Evolutionary conservation across 345 rosid species (phyloP), one percentile per base, ranked within the genome.

Genomic region (Orychophragmus violaceus): DNA sequence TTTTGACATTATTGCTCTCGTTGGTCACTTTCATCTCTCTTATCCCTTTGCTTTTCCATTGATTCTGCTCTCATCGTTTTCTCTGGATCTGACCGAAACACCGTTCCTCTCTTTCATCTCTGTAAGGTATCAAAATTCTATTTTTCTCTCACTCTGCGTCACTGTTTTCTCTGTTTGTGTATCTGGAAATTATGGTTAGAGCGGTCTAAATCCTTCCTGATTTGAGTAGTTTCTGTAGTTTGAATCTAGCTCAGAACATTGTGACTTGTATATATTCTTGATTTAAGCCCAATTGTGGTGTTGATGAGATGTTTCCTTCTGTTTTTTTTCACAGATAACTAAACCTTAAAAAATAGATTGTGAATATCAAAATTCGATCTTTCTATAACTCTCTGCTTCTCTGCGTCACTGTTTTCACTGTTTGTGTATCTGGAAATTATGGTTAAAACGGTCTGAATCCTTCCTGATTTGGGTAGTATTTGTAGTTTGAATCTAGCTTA

Each of bases 21-120:
- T 54, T 73, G 68, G 62, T 73, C 71, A 37, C 72, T 69, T 74
- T 65, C 74, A 41, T 57, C 56, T 52, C 70, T 57, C 75, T 69
- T 59, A 41, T 59, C 67, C 33, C 55, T 64, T 69, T 13, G 66
- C 57, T 60, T 69, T 52, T 45, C 23, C 64, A 50, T 60, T 36
- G 78, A 62, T 73, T 69, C 44, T 57, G 29, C 23, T 51, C 55
- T 51, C 74, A 4, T 62, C 52, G 35, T 48, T 33, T 9, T 59
- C 61, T 53, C 59, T 59, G 63, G 67, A 73, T 69, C 75, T 58
- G 81, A 69, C 24, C 59, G 0, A 28, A 21, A 33, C 0, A 42
- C 7, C 18, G 0, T 72, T 14, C 59, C 24, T 30, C 35, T 24
- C 5, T 44, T 59, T 30, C 55, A 36, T 67, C 44, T 13, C 49